phyloP scores from a whole-genome alignment of 768 basidiomycete species.

The Termitomyces bulborhizus region DNA sequence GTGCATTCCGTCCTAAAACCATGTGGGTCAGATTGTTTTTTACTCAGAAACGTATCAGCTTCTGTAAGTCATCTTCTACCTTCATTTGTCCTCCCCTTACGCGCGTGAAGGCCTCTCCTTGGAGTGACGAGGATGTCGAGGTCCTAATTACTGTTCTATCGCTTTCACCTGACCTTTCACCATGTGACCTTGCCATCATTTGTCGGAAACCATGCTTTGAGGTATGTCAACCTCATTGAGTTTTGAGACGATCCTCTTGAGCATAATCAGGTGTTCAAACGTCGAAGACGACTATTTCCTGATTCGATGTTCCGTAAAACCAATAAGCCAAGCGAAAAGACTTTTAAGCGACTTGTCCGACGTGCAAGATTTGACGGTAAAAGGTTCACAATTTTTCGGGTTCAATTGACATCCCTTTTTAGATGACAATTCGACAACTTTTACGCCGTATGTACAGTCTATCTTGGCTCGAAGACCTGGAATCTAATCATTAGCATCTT shows the following conservation, averaged over 20 bases:
- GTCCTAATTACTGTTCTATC: conserved; percentile 32
- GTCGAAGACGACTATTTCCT: conserved; percentile 18
- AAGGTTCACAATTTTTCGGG: not conserved
- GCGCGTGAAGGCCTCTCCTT: conserved; percentile 22
- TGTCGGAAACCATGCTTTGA: conserved; percentile 56
- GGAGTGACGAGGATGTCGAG: conserved; percentile 33
- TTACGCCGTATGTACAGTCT: conserved; percentile 21
- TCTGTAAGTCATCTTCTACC: conserved; percentile 10
- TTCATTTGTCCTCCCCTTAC: not conserved
- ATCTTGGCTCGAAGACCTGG: not conserved
- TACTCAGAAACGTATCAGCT: conserved; percentile 10
- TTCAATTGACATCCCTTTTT: not conserved
- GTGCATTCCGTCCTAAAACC: conserved; percentile 12
- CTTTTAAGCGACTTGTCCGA: conserved; percentile 3
- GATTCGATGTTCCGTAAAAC: conserved; percentile 6
- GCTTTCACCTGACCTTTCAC: conserved; percentile 35
- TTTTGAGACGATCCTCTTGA: not conserved
- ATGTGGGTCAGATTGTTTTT: conserved; percentile 30
- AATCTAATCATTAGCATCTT: not conserved
- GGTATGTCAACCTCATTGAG: conserved; percentile 24
- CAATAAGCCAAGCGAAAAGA: conserved; percentile 1
- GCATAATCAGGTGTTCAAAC: conserved; percentile 19
- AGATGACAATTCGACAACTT: conserved; percentile 14
- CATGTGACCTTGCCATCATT: conserved; percentile 51
- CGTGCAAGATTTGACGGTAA: conserved; percentile 8